Evolutionary conservation across 441 rosid species (phyloP).

Genomic region (Aquilaria agallochum): DNA sequence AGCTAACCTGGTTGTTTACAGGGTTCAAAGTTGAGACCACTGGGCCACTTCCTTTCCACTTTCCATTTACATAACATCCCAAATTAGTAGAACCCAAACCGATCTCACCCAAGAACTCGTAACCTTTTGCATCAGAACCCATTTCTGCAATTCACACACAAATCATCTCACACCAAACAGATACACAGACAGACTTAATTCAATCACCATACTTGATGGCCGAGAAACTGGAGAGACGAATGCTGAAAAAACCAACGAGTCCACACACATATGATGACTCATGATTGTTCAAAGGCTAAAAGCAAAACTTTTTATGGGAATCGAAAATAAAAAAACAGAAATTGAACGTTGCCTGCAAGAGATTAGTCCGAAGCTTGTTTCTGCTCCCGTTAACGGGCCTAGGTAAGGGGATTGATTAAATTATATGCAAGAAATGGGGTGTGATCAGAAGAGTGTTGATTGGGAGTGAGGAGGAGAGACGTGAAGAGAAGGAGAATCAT

Average conservation of each 20-base stretch:
- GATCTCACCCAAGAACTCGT: slow-evolving; percentile 75
- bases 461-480: neutral
- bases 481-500: neutral
- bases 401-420: neutral
- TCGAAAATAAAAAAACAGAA: neutral
- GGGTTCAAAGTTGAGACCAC: slow-evolving; percentile 65
- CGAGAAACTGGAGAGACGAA: neutral
- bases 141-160: slow-evolving; percentile 32
- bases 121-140: slow-evolving; percentile 59
- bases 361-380: neutral
- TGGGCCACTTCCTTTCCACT: slow-evolving; percentile 78
- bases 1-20: slow-evolving; percentile 70
- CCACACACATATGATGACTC: slow-evolving; percentile 3
- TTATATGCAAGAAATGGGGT: too few species aligned
- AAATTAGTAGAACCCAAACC: slow-evolving; percentile 58
- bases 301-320: neutral
- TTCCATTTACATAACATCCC: slow-evolving; percentile 72
- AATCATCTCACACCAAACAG: neutral
- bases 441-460: neutral
- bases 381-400: neutral
- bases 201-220: neutral
- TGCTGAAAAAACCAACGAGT: neutral
- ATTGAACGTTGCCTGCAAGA: neutral
- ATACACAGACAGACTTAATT: neutral
- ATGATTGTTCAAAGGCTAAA: neutral